phyloP scores from a whole-genome alignment of 768 basidiomycete species.

The Crassisporium funariophilum region DNA sequence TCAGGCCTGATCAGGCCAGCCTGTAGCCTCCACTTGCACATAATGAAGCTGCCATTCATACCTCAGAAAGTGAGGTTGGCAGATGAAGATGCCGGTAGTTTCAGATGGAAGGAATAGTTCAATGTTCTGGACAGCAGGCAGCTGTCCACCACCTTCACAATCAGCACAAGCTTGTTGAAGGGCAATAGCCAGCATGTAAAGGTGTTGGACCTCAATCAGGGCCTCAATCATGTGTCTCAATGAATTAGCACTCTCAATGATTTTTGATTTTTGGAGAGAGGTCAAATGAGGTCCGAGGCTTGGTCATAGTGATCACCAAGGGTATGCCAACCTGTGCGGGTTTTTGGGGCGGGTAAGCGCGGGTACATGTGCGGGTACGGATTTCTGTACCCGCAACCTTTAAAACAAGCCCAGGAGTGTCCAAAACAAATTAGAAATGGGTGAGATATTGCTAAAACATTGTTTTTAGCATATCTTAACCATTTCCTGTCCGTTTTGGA shows the following conservation, averaged over 20 bases:
- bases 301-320: slow-evolving; percentile 3
- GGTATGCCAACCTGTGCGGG: not conserved
- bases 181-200: slow-evolving; percentile 27
- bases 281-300: slow-evolving; percentile 27
- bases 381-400: not conserved
- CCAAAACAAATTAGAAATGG: not conserved
- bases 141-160: not conserved
- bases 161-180: not conserved
- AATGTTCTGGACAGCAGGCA: slow-evolving; percentile 10
- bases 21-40: slow-evolving; percentile 29
- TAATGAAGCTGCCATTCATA: slow-evolving; percentile 30
- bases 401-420: not conserved
- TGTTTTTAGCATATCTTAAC: not conserved
- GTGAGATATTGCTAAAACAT: not conserved
- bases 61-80: slow-evolving; percentile 5
- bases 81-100: not conserved
- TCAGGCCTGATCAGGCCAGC: too few species aligned
- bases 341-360: not conserved
- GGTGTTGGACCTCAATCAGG: slow-evolving; percentile 27
- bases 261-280: slow-evolving; percentile 27
- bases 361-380: not conserved
- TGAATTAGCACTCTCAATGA: slow-evolving; percentile 23
- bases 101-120: slow-evolving; percentile 23
- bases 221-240: slow-evolving; percentile 26
- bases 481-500: not conserved